Evolutionary conservation across 495 filamentous ascomycete species (phyloP).

Genomic region (Lophium mytilinum): DNA sequence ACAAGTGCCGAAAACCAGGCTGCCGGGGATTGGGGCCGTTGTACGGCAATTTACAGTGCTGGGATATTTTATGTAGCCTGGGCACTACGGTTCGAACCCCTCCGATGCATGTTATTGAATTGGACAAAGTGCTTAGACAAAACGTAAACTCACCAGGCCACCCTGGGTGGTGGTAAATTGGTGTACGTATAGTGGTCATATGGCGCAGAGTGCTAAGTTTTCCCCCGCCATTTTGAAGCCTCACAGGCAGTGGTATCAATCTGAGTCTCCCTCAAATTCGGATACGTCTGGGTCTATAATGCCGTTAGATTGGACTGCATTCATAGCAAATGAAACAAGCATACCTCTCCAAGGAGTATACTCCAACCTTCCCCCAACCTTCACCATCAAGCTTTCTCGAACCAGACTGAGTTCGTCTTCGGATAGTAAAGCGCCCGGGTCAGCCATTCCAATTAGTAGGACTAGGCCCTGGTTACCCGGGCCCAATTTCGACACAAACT

Average conservation of each 20-base stretch:
- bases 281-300: conserved; percentile 33
- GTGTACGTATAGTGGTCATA: too few species aligned
- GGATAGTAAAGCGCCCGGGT: conserved; percentile 28
- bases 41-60: too few species aligned
- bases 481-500: conserved; percentile 30
- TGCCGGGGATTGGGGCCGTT: too few species aligned
- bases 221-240: too few species aligned
- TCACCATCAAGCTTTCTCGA: conserved; percentile 24
- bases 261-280: conserved; percentile 33
- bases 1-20: too few species aligned
- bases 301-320: neutral
- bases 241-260: conserved; percentile 6
- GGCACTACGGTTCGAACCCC: too few species aligned
- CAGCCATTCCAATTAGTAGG: conserved; percentile 33
- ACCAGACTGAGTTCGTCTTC: conserved; percentile 30
- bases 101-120: too few species aligned
- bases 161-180: too few species aligned
- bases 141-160: too few species aligned
- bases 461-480: conserved; percentile 30
- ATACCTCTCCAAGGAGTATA: conserved; percentile 34
- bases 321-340: neutral
- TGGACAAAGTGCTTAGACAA: too few species aligned
- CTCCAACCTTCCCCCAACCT: conserved; percentile 33
- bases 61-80: too few species aligned
- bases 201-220: too few species aligned